These are phyloP conservation scores for Ogataea allantospora DNA, from an alignment of 805 yeast species.

Conservation along the genomic window DNA sequence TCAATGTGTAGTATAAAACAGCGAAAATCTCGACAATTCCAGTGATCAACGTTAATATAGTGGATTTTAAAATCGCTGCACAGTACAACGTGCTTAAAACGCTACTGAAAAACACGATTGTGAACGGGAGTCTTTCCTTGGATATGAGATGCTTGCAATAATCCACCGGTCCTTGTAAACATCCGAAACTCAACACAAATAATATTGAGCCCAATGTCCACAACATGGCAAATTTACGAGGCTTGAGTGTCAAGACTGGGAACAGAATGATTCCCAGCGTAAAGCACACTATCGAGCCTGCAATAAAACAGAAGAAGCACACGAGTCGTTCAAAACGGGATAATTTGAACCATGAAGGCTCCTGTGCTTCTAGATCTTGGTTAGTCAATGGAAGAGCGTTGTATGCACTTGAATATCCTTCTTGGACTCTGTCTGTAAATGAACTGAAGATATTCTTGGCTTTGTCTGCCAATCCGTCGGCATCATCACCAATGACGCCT, in stretches of 20 bases:
- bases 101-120: conserved; percentile 76
- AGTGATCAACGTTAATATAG: conserved; percentile 72
- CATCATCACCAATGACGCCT: conserved; percentile 11
- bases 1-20: conserved; percentile 83
- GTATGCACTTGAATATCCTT: conserved; percentile 52
- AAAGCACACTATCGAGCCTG: conserved; percentile 79
- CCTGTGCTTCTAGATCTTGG: conserved; percentile 48
- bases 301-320: conserved; percentile 73
- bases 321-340: conserved; percentile 78
- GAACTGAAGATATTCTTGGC: conserved; percentile 23
- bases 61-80: conserved; percentile 66
- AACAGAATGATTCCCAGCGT: conserved; percentile 76
- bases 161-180: conserved; percentile 87
- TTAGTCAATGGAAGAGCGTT: conserved; percentile 63
- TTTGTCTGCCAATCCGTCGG: conserved; percentile 17
- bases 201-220: conserved; percentile 92
- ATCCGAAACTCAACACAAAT: conserved; percentile 86
- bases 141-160: conserved; percentile 74
- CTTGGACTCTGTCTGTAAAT: conserved; percentile 24
- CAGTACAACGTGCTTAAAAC: conserved; percentile 76
- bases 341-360: conserved; percentile 74
- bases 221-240: conserved; percentile 82
- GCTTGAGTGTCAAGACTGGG: conserved; percentile 86
- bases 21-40: conserved; percentile 79
- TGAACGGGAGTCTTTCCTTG: conserved; percentile 73